Evolutionary conservation across 2,329 filamentous ascomycete genomes (phyloP).

Genomic region (Hypoxylon sp.): DNA sequence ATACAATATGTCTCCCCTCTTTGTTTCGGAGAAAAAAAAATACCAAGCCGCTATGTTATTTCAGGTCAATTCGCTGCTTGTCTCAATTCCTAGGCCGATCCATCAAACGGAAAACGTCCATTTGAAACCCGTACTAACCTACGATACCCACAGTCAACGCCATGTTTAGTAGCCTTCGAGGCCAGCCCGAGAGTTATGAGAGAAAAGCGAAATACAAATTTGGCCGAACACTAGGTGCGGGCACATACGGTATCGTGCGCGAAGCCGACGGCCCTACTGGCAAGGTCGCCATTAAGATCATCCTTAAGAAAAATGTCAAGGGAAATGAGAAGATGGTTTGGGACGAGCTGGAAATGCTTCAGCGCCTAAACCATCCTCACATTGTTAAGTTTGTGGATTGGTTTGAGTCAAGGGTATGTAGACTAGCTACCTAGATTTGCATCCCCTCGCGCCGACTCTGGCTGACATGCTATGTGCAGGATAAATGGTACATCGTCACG

Average conservation of each 20-base stretch:
- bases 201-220: slow-evolving; percentile 97
- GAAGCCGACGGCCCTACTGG: slow-evolving; percentile 89
- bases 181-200: slow-evolving; percentile 98
- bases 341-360: slow-evolving; percentile 94
- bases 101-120: slow-evolving; percentile 18
- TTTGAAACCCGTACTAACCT: slow-evolving; percentile 31
- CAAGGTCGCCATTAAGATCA: slow-evolving; percentile 97
- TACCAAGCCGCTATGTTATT: slow-evolving; percentile 13
- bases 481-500: slow-evolving; percentile 99
- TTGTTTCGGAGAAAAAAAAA: slow-evolving; percentile 26
- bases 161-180: slow-evolving; percentile 96
- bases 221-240: slow-evolving; percentile 92
- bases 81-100: slow-evolving; percentile 12
- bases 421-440: not conserved
- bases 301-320: slow-evolving; percentile 98
- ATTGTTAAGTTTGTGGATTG: slow-evolving; percentile 98
- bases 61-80: slow-evolving; percentile 19
- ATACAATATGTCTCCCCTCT: slow-evolving; percentile 17
- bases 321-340: slow-evolving; percentile 99
- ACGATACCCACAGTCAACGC: slow-evolving; percentile 73
- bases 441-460: slow-evolving; percentile 3
- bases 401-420: slow-evolving; percentile 93
- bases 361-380: slow-evolving; percentile 90
- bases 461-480: slow-evolving; percentile 66
- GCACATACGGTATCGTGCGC: slow-evolving; percentile 97